These are phyloP conservation scores for Phanerochaete carnosa DNA, from an alignment of 768 basidiomycete genomes.

Conservation along the genomic window DNA sequence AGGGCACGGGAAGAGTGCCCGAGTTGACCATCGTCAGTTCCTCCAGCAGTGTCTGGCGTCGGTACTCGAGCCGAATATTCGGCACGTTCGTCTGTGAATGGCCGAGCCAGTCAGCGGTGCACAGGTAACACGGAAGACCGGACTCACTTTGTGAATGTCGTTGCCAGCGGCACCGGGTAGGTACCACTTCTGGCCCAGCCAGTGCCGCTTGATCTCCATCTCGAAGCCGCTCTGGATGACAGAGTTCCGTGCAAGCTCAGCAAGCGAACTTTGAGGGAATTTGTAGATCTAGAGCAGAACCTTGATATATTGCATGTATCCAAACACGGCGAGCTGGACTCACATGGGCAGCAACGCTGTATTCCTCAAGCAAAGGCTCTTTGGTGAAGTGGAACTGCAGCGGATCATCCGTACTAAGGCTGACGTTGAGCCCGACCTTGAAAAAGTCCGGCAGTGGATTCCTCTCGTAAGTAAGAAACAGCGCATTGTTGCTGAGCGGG, in stretches of 20 bases:
- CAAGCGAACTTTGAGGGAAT: constrained; percentile 88
- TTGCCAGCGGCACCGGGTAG: constrained; percentile 91
- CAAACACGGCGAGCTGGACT: background rate
- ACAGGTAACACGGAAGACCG: background rate
- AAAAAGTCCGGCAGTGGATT: constrained; percentile 98
- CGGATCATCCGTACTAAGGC: constrained; percentile 93
- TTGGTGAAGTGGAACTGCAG: constrained; percentile 99
- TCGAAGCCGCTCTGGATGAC: constrained; percentile 97
- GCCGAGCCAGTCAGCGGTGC: background rate
- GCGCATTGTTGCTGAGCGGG: constrained; percentile 94
- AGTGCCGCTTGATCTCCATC: constrained; percentile 95
- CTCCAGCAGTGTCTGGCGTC: constrained; percentile 85
- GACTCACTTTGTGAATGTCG: constrained; percentile 85
- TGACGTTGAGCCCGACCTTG: constrained; percentile 92
- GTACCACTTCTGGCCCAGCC: constrained; percentile 94
- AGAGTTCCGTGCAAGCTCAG: constrained; percentile 97
- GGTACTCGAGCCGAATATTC: constrained; percentile 82
- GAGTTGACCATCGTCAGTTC: constrained; percentile 71
- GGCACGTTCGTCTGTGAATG: constrained; percentile 91
- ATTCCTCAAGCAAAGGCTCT: constrained; percentile 96
- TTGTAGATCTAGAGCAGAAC: constrained; percentile 77
- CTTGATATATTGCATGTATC: background rate
- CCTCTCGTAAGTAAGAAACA: constrained; percentile 95
- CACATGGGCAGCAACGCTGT: constrained; percentile 96
- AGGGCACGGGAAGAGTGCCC: constrained; percentile 13